Evolutionary conservation across 2,329 filamentous ascomycete genomes (phyloP), one percentile per base, ranked within the genome.

Genomic region (Fusarium sp.): DNA sequence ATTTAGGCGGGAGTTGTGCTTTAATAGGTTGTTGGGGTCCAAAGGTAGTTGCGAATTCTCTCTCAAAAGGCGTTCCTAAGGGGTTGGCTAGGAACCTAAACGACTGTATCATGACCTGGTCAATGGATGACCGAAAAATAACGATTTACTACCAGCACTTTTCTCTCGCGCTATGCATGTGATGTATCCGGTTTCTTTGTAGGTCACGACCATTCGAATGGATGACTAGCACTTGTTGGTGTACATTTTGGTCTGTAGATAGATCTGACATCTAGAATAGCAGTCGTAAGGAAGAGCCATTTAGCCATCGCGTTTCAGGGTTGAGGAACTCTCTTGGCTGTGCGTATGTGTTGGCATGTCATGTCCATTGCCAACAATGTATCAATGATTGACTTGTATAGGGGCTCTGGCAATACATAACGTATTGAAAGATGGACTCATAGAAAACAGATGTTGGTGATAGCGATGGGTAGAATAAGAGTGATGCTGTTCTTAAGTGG

Each of bases 1-100:
- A 75, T 75, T 75, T 75, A 58, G 71, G 73, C 61, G 57, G 73
- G 73, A 75, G 72, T 75, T 74, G 64, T 73, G 60, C 53, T 67
- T 70, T 63, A 52, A 52, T 52, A n/a, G 34, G 49, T 52, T 42
- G 49, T 52, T 52, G 23, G 48, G 48, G 23, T 28, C 34, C n/a
- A 52, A 52, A 18, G 37, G 49, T 42, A 26, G 49, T 52, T 52
- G 49, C 21, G 34, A 52, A 52, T 70, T 68, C 44, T 62, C 60
- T 68, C 44, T 62, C 60, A 56, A 67, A 70, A 72, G 73, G 73
- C 73, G 72, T 74, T 60, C 65, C 65, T 67, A 49, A 48, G 28
- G 70, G 62, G 41, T 73, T 67, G 66, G 66, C 65, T 66, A 61
- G 65, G 68, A 71, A 73, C 64, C 62, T 65, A 65, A 65, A 69